These are phyloP conservation scores for Marchantia polymorpha DNA, from an alignment of 225 moss, liverwort and hornwort genomes.

Conservation along the genomic window DNA sequence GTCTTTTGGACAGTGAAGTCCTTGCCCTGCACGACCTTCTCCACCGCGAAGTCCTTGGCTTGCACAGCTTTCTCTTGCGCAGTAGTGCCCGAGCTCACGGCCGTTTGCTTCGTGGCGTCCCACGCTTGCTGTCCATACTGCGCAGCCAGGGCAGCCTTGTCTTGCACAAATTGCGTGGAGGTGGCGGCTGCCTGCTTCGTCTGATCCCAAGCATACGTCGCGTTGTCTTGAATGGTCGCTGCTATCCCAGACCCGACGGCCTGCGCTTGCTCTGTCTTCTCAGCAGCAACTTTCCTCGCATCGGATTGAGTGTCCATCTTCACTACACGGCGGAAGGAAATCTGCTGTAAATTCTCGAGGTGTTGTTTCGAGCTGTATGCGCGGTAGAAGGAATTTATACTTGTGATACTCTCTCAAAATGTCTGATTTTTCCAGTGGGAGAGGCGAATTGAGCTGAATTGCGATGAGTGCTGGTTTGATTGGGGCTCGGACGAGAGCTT, in stretches of 20 bases:
- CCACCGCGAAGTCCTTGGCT: background rate
- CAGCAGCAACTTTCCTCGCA: background rate
- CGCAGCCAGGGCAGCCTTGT: background rate
- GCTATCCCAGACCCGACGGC: background rate
- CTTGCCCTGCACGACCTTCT: background rate
- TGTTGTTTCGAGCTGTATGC: too few relatives aligned
- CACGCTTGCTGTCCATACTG: background rate
- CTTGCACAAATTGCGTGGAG: background rate
- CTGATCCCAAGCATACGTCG: background rate
- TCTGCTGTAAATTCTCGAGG: too few relatives aligned
- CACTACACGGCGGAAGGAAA: too few relatives aligned
- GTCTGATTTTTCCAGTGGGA: too few relatives aligned
- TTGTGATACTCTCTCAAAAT: too few relatives aligned
- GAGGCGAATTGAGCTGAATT: too few relatives aligned
- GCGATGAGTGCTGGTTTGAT: too few relatives aligned
- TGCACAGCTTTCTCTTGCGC: background rate
- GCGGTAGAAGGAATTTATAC: too few relatives aligned
- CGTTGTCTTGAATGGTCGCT: background rate
- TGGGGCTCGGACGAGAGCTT: too few relatives aligned
- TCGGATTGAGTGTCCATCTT: too few relatives aligned
- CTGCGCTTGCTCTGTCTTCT: background rate
- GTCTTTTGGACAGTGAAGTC: background rate
- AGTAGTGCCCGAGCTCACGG: background rate
- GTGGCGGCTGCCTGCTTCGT: conserved; percentile 6
- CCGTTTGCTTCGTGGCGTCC: background rate